Percentiles rank a stretch among this genome's conserved stretches.
phyloP scores from a whole-genome alignment of 2,329 filamentous ascomycete species.

The Diaporthe aspalathi region DNA sequence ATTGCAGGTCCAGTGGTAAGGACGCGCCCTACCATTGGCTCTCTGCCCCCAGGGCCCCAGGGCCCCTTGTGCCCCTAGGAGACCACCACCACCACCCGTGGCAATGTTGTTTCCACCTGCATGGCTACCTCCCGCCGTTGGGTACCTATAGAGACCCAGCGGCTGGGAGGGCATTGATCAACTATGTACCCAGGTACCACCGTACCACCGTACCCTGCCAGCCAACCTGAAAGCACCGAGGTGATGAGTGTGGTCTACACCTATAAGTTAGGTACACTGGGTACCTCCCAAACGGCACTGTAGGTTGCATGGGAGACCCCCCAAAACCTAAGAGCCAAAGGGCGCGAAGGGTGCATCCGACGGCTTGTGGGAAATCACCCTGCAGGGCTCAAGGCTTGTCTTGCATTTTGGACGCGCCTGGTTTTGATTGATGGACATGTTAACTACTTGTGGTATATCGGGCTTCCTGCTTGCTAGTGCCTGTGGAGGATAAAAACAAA shows the following conservation, averaged over 20 bases:
- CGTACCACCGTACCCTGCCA: too few relatives aligned
- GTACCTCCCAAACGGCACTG: too few relatives aligned
- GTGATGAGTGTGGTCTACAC: too few relatives aligned
- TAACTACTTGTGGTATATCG: too few relatives aligned
- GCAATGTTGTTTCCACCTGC: slow-evolving; percentile 25
- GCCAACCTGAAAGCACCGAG: too few relatives aligned
- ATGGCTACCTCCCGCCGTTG: slow-evolving; percentile 19
- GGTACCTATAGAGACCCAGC: slow-evolving; percentile 20
- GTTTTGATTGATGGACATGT: too few relatives aligned
- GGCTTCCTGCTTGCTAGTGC: neutral
- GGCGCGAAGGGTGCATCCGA: slow-evolving; percentile 17
- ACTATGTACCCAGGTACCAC: slow-evolving; percentile 1
- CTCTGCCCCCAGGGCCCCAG: neutral
- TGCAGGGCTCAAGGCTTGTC: slow-evolving; percentile 4
- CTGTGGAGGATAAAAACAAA: neutral
- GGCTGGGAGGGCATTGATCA: slow-evolving; percentile 26
- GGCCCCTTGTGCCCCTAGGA: slow-evolving; percentile 19
- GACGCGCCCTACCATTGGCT: slow-evolving; percentile 23
- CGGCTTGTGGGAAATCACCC: slow-evolving; percentile 11
- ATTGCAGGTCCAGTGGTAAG: slow-evolving; percentile 30
- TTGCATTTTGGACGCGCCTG: neutral
- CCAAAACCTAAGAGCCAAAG: neutral
- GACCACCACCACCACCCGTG: slow-evolving; percentile 12
- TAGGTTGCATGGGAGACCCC: neutral
- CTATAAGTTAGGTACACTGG: too few relatives aligned